Evolutionary conservation across 306 rosid genomes (phyloP), one percentile per base, ranked within the genome.

Genomic region (Cucurbita maxima): DNA sequence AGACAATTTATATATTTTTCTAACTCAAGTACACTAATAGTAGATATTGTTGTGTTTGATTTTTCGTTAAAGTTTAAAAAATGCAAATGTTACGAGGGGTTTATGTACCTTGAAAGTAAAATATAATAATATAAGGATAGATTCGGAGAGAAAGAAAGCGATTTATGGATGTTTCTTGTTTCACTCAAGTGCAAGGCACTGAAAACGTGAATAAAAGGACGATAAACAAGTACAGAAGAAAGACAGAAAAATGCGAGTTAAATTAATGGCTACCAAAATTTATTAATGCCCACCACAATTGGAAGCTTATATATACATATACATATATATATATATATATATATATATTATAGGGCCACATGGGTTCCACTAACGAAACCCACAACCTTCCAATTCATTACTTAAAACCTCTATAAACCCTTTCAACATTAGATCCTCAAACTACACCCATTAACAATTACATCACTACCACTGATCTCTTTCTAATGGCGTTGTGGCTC

Each of bases 331-430:
- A 50, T 50, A 50, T 11, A 14, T 11, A 50, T 4, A 51, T 50
- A 47, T 11, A 14, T 50, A 50, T 50, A 50, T 11, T 11, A 50
- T 19, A 43, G 71, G 53, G 36, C 34, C 71, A 43, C 53, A 43
- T 18, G 71, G 71, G 53, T 43, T 64, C 71, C 71, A 64, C 50
- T 43, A 19, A 43, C 22, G 36, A 19, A 64, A 19, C 16, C 73
- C 40, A 22, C 55, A 47, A 40, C 9, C 48, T 68, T 68, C 56
- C 73, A 1, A 7, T 11, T 20, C 70, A 62, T n/a, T 68, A 45
- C 72, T 68, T 68, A 64, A 64, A 64, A 64, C 71, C 52, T 18
- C 16, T 43, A 52, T 19, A 22, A 47, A 68, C 73, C 73, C 72
- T 67, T 16, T 13, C 57, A 22, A 5, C 3, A 10, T 45, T 67